Evolutionary conservation across 2,329 filamentous ascomycete genomes (phyloP).

Genomic region (Colletotrichum tanaceti): DNA sequence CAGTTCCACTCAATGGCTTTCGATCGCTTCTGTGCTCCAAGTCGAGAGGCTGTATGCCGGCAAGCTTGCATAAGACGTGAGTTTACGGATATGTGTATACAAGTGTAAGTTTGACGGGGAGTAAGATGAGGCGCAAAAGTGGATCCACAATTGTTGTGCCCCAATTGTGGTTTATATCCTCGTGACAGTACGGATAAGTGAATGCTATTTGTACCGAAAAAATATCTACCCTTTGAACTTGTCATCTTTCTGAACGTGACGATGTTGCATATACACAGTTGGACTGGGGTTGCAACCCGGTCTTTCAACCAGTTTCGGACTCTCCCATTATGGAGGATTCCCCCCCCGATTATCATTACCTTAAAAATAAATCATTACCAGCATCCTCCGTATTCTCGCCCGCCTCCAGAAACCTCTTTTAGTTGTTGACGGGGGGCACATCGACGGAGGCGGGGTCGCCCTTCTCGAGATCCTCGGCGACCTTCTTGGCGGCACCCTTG

Average conservation of each 20-base stretch:
- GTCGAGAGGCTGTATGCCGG: not conserved
- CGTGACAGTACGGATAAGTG: no score
- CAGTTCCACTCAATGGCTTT: not conserved
- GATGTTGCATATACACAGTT: not conserved
- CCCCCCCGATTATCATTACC: no score
- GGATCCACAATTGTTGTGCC: no score
- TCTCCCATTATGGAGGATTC: no score
- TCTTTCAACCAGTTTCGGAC: not conserved
- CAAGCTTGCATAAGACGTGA: not conserved
- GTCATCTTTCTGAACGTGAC: slow-evolving; percentile 1
- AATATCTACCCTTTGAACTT: not conserved
- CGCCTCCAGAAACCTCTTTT: not conserved
- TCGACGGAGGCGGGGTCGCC: slow-evolving; percentile 28
- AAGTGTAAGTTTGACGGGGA: no score
- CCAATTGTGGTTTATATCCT: no score
- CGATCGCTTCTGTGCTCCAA: not conserved
- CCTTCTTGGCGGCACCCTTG: slow-evolving; percentile 40
- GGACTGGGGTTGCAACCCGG: no score
- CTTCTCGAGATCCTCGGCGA: slow-evolving; percentile 33
- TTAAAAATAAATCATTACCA: not conserved
- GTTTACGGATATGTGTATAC: no score
- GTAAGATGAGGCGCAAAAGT: no score
- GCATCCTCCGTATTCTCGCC: no score
- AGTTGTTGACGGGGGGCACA: slow-evolving; percentile 34
- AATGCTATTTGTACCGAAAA: not conserved